phyloP scores from a whole-genome alignment of 2,329 filamentous ascomycete species.

The Monosporascus sp. region DNA sequence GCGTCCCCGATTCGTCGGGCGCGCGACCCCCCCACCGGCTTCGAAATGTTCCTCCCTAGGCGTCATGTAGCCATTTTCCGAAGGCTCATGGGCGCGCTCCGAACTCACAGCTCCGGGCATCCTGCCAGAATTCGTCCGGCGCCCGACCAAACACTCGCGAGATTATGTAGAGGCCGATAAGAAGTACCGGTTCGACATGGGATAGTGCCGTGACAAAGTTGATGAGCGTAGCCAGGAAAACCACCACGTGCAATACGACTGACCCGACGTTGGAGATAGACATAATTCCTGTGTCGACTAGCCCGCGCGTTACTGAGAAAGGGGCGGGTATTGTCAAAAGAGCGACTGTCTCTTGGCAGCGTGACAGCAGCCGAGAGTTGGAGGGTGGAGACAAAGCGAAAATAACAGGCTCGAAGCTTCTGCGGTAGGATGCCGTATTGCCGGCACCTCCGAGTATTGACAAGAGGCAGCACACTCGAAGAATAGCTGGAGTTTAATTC shows the following conservation, averaged over 20 bases:
- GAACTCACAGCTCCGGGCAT: constrained; percentile 18
- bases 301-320: not conserved
- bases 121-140: constrained; percentile 39
- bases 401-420: too few relatives aligned
- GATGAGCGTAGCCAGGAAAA: constrained; percentile 48
- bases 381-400: too few relatives aligned
- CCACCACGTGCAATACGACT: constrained; percentile 44
- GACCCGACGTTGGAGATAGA: constrained; percentile 47
- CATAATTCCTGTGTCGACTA: constrained; percentile 27
- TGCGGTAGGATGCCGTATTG: too few relatives aligned
- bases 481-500: too few relatives aligned
- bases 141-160: constrained; percentile 41
- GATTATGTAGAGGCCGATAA: constrained; percentile 42
- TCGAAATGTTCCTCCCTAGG: constrained; percentile 18
- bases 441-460: too few relatives aligned
- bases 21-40: too few relatives aligned
- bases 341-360: not conserved
- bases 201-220: constrained; percentile 47
- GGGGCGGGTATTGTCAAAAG: constrained; percentile 1
- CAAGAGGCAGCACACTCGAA: too few relatives aligned
- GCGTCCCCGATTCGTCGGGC: not conserved
- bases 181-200: constrained; percentile 40
- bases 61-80: constrained; percentile 22
- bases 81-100: not conserved
- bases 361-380: too few relatives aligned